Evolutionary conservation across 352 stramenopile species (phyloP).

Genomic region (Sclerospora graminicola): DNA sequence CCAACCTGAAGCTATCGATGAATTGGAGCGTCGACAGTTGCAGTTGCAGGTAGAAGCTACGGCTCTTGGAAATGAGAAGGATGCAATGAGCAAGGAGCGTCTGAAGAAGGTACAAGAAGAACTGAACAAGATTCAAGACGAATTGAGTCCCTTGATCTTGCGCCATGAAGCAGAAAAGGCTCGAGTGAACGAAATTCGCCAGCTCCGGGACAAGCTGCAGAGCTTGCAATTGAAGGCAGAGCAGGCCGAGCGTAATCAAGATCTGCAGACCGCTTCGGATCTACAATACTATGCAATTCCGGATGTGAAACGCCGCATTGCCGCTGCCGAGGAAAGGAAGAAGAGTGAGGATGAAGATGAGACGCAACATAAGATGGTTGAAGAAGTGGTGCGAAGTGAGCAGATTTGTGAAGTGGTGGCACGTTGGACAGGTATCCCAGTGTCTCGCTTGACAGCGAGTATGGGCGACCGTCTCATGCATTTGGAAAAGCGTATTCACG

Average conservation of each 20-base stretch:
- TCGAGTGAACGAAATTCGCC: conserved; percentile 88
- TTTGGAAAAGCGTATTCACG: conserved; percentile 74
- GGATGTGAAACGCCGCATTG: conserved; percentile 83
- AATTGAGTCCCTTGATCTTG: conserved; percentile 83
- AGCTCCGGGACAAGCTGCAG: conserved; percentile 90
- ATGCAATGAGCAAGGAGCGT: conserved; percentile 85
- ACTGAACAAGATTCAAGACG: conserved; percentile 86
- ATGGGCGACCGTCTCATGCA: conserved; percentile 77
- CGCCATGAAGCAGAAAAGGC: conserved; percentile 90
- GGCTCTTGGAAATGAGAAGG: conserved; percentile 90
- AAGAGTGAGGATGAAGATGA: conserved; percentile 44
- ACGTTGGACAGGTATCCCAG: conserved; percentile 86
- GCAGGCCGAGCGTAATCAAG: conserved; percentile 88
- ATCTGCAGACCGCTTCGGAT: conserved; percentile 92
- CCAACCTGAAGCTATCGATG: conserved; percentile 94
- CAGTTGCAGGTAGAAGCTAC: conserved; percentile 94
- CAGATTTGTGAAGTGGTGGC: conserved; percentile 88
- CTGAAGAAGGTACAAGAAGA: conserved; percentile 89
- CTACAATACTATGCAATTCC: conserved; percentile 95
- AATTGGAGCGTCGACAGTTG: conserved; percentile 90
- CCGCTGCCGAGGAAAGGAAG: conserved; percentile 69
- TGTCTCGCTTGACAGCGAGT: conserved; percentile 68
- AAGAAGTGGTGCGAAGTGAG: conserved; percentile 80
- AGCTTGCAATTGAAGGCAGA: conserved; percentile 90
- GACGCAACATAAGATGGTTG: conserved; percentile 56